Base-by-base conservation (phyloP, 2,329 filamentous ascomycete species). In the Parafenestella ontariensis region DNA sequence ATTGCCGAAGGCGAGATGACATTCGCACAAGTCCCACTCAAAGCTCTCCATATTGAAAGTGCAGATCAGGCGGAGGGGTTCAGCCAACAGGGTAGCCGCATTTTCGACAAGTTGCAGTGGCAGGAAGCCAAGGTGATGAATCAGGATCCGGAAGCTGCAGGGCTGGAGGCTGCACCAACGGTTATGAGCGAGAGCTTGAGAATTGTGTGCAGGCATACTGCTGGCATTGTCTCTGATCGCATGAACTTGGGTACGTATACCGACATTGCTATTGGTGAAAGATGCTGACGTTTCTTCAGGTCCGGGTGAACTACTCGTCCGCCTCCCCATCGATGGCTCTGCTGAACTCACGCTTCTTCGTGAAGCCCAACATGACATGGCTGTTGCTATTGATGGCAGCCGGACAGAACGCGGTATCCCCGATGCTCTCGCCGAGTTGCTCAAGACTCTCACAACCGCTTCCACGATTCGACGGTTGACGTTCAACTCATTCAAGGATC, bases 201-300 rank as follows among this genome's bases (percentile, higher is more conserved):
- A 24, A 82, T 96, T 17, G 83, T 96, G 48, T 82, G 91, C 28
- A 87, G 92, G 52, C 91, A 89, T 61, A 85, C 89, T 56, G 87
- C 88, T 62, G 91, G 92, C 44, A 91, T 88, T 37, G 80, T 96
- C 15, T 91, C 90, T 1, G 93, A 97, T 76, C 86, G 92, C 33
- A 82, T 96, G 69, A 96, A 96, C 64, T 82, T 96, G 49, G 81
- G 82, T 81, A 77, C 72, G 77, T 48, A 15, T 20, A 3, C 21
- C n/a, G 36, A 18, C n/a, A n/a, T n/a, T n/a, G n/a, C n/a, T n/a
- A n/a, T n/a, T n/a, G n/a, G n/a, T n/a, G n/a, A n/a, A n/a, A n/a
- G n/a, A n/a, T n/a, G n/a, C n/a, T n/a, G n/a, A n/a, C n/a, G 47
- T 18, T 49, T 13, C 5, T 20, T 2, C 43, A 77, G 76, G 70